phyloP scores from a whole-genome alignment of 1,284 basidiomycete species.

The Athelia psychrophila region DNA sequence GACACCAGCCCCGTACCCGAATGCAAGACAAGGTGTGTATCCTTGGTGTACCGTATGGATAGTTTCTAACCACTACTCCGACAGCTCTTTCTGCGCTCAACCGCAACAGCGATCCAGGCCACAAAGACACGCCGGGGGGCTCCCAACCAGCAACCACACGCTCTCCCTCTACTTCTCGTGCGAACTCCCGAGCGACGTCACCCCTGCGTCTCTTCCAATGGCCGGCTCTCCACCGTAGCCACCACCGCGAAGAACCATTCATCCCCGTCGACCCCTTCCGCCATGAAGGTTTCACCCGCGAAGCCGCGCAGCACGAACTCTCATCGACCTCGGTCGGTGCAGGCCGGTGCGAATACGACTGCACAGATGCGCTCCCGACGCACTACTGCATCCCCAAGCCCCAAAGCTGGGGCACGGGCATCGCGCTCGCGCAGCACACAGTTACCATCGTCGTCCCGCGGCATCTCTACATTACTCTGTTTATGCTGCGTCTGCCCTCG shows the following conservation, averaged over 20 bases:
- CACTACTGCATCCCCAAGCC: conserved; percentile 20
- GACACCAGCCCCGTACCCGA: conserved; percentile 23
- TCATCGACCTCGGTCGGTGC: conserved; percentile 10
- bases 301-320: conserved; percentile 12
- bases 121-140: conserved; percentile 8
- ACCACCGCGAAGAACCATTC: conserved; percentile 46
- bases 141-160: conserved; percentile 13
- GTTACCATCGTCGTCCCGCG: conserved; percentile 40
- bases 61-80: conserved; percentile 15
- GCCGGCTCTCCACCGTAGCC: conserved; percentile 32
- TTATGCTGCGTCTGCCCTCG: conserved; percentile 54
- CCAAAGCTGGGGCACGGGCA: not conserved
- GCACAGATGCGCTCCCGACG: conserved; percentile 16
- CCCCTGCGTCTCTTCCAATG: conserved; percentile 38
- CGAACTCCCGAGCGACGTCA: conserved; percentile 40
- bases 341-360: not conserved
- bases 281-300: conserved; percentile 6
- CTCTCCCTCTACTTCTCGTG: conserved; percentile 21
- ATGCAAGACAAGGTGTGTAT: conserved; percentile 23
- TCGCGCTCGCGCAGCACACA: conserved; percentile 14
- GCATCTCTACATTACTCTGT: conserved; percentile 45
- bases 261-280: conserved; percentile 45
- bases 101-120: not conserved
- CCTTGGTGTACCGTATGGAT: no score
- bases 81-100: not conserved